Percentiles rank a stretch among this genome's conserved stretches.
Conservation (phyloP, 164 flowering plant genomes). For the Chloranthus sessilifolius region DNA sequence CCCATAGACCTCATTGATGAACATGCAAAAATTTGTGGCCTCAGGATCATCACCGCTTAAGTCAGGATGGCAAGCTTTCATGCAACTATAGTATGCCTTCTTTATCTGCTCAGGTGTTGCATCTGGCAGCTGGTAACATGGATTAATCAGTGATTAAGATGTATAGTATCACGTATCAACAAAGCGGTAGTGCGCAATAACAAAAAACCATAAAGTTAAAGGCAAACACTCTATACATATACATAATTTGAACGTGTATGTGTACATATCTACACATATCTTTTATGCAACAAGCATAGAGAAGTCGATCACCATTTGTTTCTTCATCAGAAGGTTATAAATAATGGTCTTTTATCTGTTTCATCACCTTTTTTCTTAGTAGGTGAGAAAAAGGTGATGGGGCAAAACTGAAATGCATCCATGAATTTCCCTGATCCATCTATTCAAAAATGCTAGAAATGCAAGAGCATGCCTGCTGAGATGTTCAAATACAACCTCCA, state of each 20-base stretch:
- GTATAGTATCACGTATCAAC: too few relatives aligned
- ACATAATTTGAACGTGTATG: neutral
- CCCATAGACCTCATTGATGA: conserved; percentile 85
- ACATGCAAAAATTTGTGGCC: conserved; percentile 87
- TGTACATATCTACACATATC: neutral
- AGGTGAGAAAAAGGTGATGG: too few relatives aligned
- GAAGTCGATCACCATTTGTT: neutral
- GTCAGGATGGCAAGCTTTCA: conserved; percentile 97
- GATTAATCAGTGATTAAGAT: conserved; percentile 3
- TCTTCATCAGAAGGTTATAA: too few relatives aligned
- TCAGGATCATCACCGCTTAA: conserved; percentile 87
- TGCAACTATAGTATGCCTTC: conserved; percentile 89
- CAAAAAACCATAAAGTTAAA: neutral
- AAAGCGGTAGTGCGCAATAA: neutral
- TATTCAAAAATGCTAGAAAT: too few relatives aligned
- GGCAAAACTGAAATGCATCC: too few relatives aligned
- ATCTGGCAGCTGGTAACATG: conserved; percentile 67
- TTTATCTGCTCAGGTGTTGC: conserved; percentile 84
- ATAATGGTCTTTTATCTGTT: too few relatives aligned
- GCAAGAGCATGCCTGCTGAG: too few relatives aligned
- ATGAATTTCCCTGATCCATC: too few relatives aligned
- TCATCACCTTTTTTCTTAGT: too few relatives aligned
- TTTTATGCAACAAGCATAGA: neutral
- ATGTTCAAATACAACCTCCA: too few relatives aligned
- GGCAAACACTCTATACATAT: neutral